phyloP scores from a whole-genome alignment of 73 alveolate species.

The Tetrahymena malaccensis region DNA sequence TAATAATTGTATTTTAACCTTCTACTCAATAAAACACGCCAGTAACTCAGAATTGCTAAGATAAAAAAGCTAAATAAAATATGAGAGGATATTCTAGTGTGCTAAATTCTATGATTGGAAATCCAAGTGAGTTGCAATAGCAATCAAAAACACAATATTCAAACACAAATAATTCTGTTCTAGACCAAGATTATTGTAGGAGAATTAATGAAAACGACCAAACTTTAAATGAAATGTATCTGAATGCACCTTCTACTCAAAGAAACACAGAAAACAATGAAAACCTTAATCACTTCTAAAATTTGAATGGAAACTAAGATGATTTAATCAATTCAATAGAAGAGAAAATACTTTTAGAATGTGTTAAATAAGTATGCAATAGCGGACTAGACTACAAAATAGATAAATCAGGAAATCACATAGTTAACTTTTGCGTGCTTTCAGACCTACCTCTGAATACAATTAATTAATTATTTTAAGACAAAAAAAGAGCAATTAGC shows the following conservation, averaged over 20 bases:
- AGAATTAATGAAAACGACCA: background rate
- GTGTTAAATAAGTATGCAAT: background rate
- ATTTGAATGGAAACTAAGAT: background rate
- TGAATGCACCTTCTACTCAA: background rate
- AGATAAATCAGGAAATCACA: background rate
- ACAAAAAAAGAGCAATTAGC: background rate
- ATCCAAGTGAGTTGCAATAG: background rate
- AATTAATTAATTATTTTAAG: background rate
- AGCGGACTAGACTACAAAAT: background rate
- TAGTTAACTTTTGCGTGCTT: background rate
- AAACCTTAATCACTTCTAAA: background rate
- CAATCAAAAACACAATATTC: background rate
- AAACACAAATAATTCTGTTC: background rate
- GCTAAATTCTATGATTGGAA: background rate
- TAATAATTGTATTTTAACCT: background rate
- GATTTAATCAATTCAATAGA: background rate
- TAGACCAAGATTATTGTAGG: background rate
- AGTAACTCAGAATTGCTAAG: background rate
- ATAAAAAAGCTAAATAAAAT: background rate
- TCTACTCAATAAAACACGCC: background rate
- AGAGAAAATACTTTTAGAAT: background rate
- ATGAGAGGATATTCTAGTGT: background rate
- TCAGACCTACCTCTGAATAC: background rate
- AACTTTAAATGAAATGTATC: background rate
- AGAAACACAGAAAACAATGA: background rate